Evolutionary conservation across 352 stramenopile species (phyloP), one percentile per base, ranked within the genome.

Genomic region (Phytopythium litorale): DNA sequence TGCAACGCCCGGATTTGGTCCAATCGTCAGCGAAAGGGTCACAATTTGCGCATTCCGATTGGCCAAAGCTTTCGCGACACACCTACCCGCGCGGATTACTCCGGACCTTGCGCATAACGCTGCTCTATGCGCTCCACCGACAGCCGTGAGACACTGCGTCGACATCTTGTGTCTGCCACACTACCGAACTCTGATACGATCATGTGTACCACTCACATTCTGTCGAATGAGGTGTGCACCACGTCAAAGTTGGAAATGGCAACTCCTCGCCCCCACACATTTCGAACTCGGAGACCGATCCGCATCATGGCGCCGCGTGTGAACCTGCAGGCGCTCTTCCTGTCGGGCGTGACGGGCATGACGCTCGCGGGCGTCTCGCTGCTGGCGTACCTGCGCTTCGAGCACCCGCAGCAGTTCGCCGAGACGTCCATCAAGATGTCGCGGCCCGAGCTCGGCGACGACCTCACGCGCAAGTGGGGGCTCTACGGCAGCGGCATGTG

Each of bases 321-420:
- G 54, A 91, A 72, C 50, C 43, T 93, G 57, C 53, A 73, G 15
- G 79, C 76, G 8, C 70, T 90, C 23, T 81, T 81, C 56, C 75
- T 93, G 68, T 91, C 84, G 28, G 84, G 79, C 28, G 68, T 81
- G 21, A 93, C 87, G 63, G 87, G 87, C 62, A 93, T 91, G 85
- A 92, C 83, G 53, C 67, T 87, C 38, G 84, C 87, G 9, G 83
- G 80, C 50, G 87, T 96, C n/a, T 91, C 78, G 21, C 68, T 96
- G 52, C 73, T 96, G 46, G 70, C 79, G 33, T 93, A 94, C 74
- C 74, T 89, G 42, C 84, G 87, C 65, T 93, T 94, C 65, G 69
- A 93, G 73, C 76, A 92, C 64, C 85, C 87, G 28, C 65, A 93
- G 66, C 71, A 94, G 67, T 96, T 96, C 63, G 87, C 78, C 5